These are phyloP conservation scores for Suhomyces kilbournensis DNA, from an alignment of 805 yeast genomes.

Conservation along the genomic window DNA sequence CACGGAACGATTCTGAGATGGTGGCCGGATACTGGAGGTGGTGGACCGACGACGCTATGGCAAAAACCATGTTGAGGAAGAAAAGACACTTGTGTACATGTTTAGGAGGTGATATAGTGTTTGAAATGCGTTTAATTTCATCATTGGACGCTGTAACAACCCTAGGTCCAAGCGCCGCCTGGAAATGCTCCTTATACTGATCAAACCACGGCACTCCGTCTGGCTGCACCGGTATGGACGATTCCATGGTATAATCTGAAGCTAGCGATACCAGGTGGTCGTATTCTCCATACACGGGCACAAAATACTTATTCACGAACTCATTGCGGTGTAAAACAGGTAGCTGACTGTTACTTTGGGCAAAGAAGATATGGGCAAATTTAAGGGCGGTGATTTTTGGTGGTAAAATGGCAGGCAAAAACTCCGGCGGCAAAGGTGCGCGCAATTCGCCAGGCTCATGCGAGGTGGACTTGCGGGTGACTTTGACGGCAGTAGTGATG, in stretches of 20 bases:
- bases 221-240: neutral
- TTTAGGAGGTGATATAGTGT: slow-evolving; percentile 43
- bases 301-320: slow-evolving; percentile 62
- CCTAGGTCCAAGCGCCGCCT: slow-evolving; percentile 5
- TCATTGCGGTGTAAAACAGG: slow-evolving; percentile 83
- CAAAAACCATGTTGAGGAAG: slow-evolving; percentile 74
- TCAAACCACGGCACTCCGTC: slow-evolving; percentile 41
- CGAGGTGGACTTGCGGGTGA: slow-evolving; percentile 25
- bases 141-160: neutral
- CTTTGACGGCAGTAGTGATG: slow-evolving; percentile 74
- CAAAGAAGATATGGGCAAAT: slow-evolving; percentile 63
- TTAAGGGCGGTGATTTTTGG: slow-evolving; percentile 67
- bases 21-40: slow-evolving; percentile 64
- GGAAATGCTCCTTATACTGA: slow-evolving; percentile 35
- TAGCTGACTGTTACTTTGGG: slow-evolving; percentile 77
- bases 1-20: slow-evolving; percentile 66
- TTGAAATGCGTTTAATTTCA: slow-evolving; percentile 25
- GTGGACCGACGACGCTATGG: slow-evolving; percentile 74
- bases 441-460: slow-evolving; percentile 3
- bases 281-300: slow-evolving; percentile 76
- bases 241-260: slow-evolving; percentile 44
- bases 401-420: slow-evolving; percentile 55
- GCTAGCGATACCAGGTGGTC: slow-evolving; percentile 53
- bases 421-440: slow-evolving; percentile 15
- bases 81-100: slow-evolving; percentile 55